Conservation (phyloP, 495 filamentous ascomycete genomes). For the Hypoxylon rickii region DNA sequence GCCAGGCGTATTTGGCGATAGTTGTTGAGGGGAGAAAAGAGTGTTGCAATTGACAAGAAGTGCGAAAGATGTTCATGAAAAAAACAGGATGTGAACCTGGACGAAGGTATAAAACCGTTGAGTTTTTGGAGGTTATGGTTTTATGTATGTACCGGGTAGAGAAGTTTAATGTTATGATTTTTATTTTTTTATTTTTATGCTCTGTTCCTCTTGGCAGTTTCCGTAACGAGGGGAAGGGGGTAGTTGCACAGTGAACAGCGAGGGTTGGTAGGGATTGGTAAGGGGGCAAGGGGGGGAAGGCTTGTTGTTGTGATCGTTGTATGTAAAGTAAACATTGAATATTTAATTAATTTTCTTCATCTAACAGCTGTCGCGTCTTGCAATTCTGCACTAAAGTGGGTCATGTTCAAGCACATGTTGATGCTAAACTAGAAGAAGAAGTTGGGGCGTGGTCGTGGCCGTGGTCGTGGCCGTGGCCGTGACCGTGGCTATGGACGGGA, state of each 20-base stretch:
- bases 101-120: too few species aligned
- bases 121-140: neutral
- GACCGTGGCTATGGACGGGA: too few species aligned
- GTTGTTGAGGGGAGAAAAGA: constrained; percentile 5
- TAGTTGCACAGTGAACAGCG: neutral
- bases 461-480: too few species aligned
- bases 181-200: neutral
- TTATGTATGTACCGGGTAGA: neutral
- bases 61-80: constrained; percentile 17
- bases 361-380: constrained; percentile 27
- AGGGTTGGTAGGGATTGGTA: neutral
- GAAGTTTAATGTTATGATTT: constrained; percentile 4
- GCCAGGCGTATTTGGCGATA: neutral
- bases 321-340: neutral
- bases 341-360: constrained; percentile 18
- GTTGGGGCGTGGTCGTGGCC: too few species aligned
- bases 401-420: too few species aligned
- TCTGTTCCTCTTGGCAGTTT: neutral
- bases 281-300: too few species aligned
- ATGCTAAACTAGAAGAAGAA: too few species aligned
- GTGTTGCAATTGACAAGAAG: constrained; percentile 31
- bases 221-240: constrained; percentile 13
- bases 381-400: neutral
- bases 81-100: neutral
- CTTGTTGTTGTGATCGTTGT: constrained; percentile 10